Conservation (phyloP, 768 basidiomycete species). For the Termitomyces sp. region DNA sequence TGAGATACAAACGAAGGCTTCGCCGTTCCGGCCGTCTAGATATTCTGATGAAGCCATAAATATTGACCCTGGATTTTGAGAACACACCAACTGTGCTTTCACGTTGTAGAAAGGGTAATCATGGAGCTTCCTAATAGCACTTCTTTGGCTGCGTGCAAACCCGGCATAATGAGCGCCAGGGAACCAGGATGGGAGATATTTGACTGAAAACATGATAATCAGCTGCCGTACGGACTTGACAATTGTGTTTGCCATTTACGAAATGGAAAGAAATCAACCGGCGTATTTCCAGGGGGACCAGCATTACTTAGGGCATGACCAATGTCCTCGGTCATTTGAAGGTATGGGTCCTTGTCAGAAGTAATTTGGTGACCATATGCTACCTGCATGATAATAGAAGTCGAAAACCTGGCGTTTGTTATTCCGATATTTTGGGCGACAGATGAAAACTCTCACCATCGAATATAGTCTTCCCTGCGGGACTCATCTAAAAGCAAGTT, state of each 20-base stretch:
- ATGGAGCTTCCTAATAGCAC: constrained; percentile 15
- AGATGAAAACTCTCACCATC: neutral
- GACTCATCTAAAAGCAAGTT: constrained; percentile 21
- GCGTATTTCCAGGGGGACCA: constrained; percentile 15
- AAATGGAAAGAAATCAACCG: constrained; percentile 16
- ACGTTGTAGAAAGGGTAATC: constrained; percentile 25
- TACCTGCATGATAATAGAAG: constrained; percentile 18
- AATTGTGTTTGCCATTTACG: constrained; percentile 19
- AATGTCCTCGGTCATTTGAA: constrained; percentile 26
- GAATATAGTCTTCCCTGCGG: constrained; percentile 17
- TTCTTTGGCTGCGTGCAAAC: constrained; percentile 11
- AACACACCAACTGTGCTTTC: constrained; percentile 25
- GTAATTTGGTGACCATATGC: constrained; percentile 27
- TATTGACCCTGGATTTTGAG: neutral
- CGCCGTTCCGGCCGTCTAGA: constrained; percentile 18
- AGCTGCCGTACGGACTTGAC: neutral
- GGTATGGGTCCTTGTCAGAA: constrained; percentile 28
- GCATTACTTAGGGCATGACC: constrained; percentile 17
- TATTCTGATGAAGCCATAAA: neutral
- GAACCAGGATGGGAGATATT: constrained; percentile 27
- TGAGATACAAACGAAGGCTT: constrained; percentile 17
- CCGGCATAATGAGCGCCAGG: constrained; percentile 20
- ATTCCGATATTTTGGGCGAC: neutral
- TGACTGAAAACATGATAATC: constrained; percentile 16
- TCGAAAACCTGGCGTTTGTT: neutral